phyloP scores from a whole-genome alignment of 306 rosid species.

The Acacia confusa region DNA sequence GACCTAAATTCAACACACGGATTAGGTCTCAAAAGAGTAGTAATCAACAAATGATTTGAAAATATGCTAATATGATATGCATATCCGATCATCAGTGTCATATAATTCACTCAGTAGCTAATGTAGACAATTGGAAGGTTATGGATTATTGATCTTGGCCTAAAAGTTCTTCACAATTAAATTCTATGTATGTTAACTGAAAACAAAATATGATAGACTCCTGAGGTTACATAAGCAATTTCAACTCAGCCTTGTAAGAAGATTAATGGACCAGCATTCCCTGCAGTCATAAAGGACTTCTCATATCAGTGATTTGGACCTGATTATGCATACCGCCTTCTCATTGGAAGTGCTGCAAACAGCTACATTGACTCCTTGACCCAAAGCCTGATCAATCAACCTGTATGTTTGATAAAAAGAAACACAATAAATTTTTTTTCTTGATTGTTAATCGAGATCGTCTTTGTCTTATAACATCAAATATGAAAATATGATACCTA shows the following conservation, averaged over 20 bases:
- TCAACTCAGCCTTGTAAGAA: conserved; percentile 22
- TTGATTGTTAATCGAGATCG: conserved; percentile 1
- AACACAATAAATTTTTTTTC: conserved; percentile 16
- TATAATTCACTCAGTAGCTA: conserved; percentile 15
- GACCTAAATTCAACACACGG: conserved; percentile 58
- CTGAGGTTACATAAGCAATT: not conserved
- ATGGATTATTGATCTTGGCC: not conserved
- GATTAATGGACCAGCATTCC: conserved; percentile 1
- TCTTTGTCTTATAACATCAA: conserved; percentile 14
- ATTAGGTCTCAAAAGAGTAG: conserved; percentile 29
- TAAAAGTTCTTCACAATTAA: not conserved
- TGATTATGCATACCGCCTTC: conserved; percentile 93
- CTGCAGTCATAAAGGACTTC: conserved; percentile 14
- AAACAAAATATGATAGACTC: not conserved
- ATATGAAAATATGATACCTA: not conserved
- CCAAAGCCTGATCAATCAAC: conserved; percentile 88
- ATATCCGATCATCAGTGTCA: conserved; percentile 8
- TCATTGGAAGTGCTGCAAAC: conserved; percentile 99
- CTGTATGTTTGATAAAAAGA: conserved; percentile 44
- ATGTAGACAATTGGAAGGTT: conserved; percentile 17
- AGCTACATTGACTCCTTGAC: conserved; percentile 89
- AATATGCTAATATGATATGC: not conserved
- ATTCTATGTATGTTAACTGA: not conserved
- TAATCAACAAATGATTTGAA: not conserved
- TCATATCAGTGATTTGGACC: conserved; percentile 41